Conservation (phyloP, 371 early-diverging fungal genomes). For the Mucor plumbeus region DNA sequence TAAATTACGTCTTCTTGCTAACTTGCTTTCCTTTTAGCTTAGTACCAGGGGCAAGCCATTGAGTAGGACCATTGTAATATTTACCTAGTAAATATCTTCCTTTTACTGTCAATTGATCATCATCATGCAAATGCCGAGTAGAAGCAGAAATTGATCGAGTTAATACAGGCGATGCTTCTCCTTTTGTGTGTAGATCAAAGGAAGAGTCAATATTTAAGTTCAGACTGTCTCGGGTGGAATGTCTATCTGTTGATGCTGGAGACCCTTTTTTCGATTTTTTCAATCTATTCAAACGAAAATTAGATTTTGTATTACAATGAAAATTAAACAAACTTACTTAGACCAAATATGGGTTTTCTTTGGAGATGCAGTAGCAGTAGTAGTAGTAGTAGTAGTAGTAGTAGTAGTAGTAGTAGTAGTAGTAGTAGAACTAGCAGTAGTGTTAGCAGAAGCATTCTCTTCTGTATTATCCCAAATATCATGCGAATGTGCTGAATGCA, state of each 20-base stretch:
- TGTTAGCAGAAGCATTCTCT: too few species aligned
- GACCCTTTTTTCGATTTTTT: slow-evolving; percentile 21
- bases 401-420: neutral
- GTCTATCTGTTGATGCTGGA: neutral
- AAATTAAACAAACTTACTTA: slow-evolving; percentile 15
- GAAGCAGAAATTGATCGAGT: slow-evolving; percentile 13
- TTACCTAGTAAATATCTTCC: slow-evolving; percentile 38
- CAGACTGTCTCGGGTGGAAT: neutral
- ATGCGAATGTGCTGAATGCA: slow-evolving; percentile 26
- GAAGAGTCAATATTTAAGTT: neutral
- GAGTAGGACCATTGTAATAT: slow-evolving; percentile 38
- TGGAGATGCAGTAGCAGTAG: neutral
- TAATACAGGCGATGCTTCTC: neutral
- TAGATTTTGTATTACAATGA: neutral
- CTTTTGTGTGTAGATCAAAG: neutral
- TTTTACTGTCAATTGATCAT: slow-evolving; percentile 26
- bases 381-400: too few species aligned
- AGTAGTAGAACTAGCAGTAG: too few species aligned
- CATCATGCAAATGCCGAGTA: slow-evolving; percentile 7
- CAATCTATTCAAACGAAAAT: slow-evolving; percentile 6
- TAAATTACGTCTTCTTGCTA: neutral
- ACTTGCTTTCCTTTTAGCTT: slow-evolving; percentile 7
- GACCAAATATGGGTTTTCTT: slow-evolving; percentile 19
- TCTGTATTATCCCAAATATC: slow-evolving; percentile 16
- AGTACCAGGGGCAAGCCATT: slow-evolving; percentile 13